Evolutionary conservation across 106 monocot genomes (phyloP).

Genomic region (Acanthochlamys bracteata): DNA sequence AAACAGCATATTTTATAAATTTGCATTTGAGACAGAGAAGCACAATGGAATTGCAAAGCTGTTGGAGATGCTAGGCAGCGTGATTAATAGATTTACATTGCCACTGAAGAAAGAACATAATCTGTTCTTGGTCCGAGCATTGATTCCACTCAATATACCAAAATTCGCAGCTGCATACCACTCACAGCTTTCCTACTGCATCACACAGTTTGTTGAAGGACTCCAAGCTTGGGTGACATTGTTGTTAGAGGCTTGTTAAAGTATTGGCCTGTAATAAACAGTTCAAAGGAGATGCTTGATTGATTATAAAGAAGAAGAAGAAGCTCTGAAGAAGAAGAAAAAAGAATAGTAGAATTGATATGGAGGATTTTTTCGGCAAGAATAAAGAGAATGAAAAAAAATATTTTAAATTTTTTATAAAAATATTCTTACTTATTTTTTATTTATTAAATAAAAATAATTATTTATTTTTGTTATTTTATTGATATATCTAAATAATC

Average conservation of each 20-base stretch:
- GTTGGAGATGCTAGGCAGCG: slow-evolving; percentile 14
- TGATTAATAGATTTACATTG: slow-evolving; percentile 18
- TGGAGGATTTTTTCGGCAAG: too few relatives aligned
- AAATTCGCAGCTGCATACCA: slow-evolving; percentile 9
- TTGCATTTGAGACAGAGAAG: slow-evolving; percentile 17
- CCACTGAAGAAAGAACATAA: slow-evolving; percentile 24
- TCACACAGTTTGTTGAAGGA: slow-evolving; percentile 9
- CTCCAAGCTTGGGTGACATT: slow-evolving; percentile 10
- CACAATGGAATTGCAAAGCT: slow-evolving; percentile 18
- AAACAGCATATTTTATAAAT: slow-evolving; percentile 18
- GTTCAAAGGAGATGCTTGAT: slow-evolving; percentile 15
- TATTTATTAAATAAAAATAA: too few relatives aligned
- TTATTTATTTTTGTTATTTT: too few relatives aligned
- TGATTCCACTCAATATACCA: slow-evolving; percentile 16
- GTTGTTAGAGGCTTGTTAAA: slow-evolving; percentile 16
- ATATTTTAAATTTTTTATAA: too few relatives aligned
- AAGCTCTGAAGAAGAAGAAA: too few relatives aligned
- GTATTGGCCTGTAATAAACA: slow-evolving; percentile 19
- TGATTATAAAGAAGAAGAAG: too few relatives aligned
- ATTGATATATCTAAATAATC: too few relatives aligned
- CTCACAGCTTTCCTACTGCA: slow-evolving; percentile 10
- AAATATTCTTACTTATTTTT: too few relatives aligned
- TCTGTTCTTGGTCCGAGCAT: slow-evolving; percentile 5
- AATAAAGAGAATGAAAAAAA: too few relatives aligned
- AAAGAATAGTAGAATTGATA: too few relatives aligned